phyloP scores from a whole-genome alignment of 129 eudicot genomes.

The Tanacetum coccineum region DNA sequence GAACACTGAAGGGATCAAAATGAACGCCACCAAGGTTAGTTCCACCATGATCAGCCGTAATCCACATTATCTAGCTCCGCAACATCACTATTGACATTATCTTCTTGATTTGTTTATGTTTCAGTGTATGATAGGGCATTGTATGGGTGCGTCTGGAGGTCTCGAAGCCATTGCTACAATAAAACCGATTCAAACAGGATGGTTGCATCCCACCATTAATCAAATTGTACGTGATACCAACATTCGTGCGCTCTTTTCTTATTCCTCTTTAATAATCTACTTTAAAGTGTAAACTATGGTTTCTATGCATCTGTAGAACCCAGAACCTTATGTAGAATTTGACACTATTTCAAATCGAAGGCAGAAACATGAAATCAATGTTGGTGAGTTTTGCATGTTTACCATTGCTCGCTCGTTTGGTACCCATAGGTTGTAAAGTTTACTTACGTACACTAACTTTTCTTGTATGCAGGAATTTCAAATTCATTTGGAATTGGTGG shows the following conservation, averaged over 20 bases:
- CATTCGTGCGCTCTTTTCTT: neutral
- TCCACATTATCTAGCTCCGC: neutral
- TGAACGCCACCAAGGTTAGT: neutral
- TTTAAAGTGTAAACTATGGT: neutral
- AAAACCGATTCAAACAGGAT: no score
- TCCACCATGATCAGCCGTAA: neutral
- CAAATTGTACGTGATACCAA: neutral
- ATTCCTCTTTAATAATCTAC: neutral
- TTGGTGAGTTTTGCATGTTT: neutral
- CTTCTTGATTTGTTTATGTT: neutral
- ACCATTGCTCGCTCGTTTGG: neutral
- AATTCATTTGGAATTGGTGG: constrained; percentile 10
- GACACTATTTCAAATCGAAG: neutral
- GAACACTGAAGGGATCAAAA: no score
- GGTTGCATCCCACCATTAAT: no score
- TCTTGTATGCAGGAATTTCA: neutral
- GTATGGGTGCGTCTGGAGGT: no score
- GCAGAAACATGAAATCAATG: neutral
- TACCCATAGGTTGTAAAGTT: neutral
- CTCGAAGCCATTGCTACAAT: no score
- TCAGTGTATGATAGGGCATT: no score
- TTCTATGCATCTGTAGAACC: neutral
- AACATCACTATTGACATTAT: neutral
- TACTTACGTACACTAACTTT: neutral
- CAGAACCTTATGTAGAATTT: neutral